Conservation (phyloP, 306 rosid species). For the Phaseolus lunatus region DNA sequence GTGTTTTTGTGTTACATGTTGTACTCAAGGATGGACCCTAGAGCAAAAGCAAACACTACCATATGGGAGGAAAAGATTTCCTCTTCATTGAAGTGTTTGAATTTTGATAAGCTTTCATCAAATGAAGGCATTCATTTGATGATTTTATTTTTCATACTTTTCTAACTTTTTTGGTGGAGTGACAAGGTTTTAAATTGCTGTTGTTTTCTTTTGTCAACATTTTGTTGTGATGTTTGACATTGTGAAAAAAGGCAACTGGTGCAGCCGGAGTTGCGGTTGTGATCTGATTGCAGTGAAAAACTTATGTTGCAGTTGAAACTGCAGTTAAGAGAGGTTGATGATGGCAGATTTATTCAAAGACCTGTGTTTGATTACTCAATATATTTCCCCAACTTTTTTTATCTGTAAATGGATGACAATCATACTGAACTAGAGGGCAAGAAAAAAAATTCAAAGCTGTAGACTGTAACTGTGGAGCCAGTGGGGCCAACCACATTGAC, state of each 20-base stretch:
- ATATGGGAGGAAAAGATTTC: background rate
- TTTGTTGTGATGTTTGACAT: background rate
- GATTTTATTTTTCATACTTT: background rate
- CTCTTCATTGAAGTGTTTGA: background rate
- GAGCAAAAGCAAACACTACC: conserved; percentile 14
- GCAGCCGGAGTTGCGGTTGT: background rate
- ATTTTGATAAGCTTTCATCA: conserved; percentile 16
- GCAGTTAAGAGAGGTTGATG: background rate
- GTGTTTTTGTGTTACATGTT: conserved; percentile 15
- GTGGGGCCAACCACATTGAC: background rate
- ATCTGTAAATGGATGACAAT: background rate
- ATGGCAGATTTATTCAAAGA: background rate
- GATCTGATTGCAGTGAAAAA: background rate
- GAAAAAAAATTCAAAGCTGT: background rate
- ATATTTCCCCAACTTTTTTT: background rate
- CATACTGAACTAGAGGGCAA: conserved; percentile 8
- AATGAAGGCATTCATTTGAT: conserved; percentile 5
- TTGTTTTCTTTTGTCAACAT: too few relatives aligned
- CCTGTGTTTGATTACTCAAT: background rate
- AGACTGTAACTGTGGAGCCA: conserved; percentile 1
- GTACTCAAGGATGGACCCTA: background rate
- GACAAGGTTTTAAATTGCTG: background rate
- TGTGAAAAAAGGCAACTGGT: background rate
- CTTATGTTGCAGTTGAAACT: background rate
- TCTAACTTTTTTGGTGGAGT: background rate